Percentiles rank a stretch among this genome's conserved stretches.
Conservation (phyloP, 164 flowering plant species). For the Cinnamomum micranthum region DNA sequence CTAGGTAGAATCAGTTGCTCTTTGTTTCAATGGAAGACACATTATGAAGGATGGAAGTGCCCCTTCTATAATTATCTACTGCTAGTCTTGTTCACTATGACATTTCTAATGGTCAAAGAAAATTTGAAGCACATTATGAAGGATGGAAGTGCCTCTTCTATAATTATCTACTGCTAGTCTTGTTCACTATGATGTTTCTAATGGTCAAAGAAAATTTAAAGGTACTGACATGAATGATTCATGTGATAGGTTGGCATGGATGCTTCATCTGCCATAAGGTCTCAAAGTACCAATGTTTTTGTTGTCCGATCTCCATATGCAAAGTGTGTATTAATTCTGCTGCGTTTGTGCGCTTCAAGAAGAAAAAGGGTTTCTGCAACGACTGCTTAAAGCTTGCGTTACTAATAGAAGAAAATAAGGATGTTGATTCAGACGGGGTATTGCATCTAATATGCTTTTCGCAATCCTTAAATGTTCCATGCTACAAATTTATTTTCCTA, state of each 20-base stretch:
- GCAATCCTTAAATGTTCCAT: neutral
- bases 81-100: neutral
- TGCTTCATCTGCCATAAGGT: conserved; percentile 55
- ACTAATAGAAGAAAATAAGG: conserved; percentile 51
- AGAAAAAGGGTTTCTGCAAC: conserved; percentile 55
- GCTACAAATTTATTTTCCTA: neutral
- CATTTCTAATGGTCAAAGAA: neutral
- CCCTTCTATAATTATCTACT: neutral
- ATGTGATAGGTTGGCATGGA: conserved; percentile 57
- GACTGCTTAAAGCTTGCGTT: conserved; percentile 52
- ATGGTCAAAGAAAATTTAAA: neutral
- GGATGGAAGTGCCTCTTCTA: neutral
- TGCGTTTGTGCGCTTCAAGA: conserved; percentile 45
- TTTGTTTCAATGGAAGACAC: neutral
- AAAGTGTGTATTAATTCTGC: conserved; percentile 31
- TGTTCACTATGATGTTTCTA: neutral
- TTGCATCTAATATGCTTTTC: conserved; percentile 8
- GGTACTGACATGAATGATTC: neutral
- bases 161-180: neutral
- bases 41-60: neutral
- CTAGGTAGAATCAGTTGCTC: neutral
- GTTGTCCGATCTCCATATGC: conserved; percentile 66
- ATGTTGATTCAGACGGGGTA: conserved; percentile 74
- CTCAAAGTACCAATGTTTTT: conserved; percentile 49
- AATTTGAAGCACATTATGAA: too few relatives aligned